These are phyloP conservation scores for Exophiala spinifera DNA, from an alignment of 2,329 filamentous ascomycete genomes.

Conservation along the genomic window DNA sequence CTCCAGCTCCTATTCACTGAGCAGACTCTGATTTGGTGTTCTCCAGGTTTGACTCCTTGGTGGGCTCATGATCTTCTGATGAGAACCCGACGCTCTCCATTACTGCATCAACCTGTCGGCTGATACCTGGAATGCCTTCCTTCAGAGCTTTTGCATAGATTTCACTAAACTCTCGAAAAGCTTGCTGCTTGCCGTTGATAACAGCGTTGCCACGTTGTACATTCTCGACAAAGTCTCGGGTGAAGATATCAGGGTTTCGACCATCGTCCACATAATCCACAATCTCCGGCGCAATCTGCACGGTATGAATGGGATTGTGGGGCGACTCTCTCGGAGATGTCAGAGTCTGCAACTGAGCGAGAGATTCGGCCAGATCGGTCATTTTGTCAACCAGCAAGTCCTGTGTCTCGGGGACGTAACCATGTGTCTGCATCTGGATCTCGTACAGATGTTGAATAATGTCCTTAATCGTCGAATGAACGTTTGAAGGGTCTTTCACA, in stretches of 20 bases:
- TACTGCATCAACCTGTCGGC: conserved; percentile 51
- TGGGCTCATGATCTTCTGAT: no score
- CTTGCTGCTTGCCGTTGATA: conserved; percentile 59
- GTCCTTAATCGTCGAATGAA: conserved; percentile 43
- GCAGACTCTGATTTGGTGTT: no score
- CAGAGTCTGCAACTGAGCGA: conserved; percentile 51
- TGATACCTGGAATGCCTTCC: conserved; percentile 56
- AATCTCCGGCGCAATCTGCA: conserved; percentile 59
- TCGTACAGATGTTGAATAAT: conserved; percentile 63
- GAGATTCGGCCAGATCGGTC: conserved; percentile 50
- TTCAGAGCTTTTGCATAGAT: conserved; percentile 58
- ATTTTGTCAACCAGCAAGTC: conserved; percentile 58
- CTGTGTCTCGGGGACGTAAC: conserved; percentile 56
- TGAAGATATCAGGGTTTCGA: conserved; percentile 66
- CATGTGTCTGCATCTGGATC: conserved; percentile 56
- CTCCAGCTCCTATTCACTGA: no score
- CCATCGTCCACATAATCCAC: conserved; percentile 61
- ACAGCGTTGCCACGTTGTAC: conserved; percentile 62
- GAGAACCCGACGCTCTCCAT: conserved; percentile 37
- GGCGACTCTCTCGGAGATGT: conserved; percentile 24
- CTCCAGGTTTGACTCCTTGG: no score
- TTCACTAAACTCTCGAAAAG: conserved; percentile 58
- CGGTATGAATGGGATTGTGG: conserved; percentile 34
- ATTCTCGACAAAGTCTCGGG: conserved; percentile 62
- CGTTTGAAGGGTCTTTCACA: conserved; percentile 25